phyloP scores from a whole-genome alignment of 2,329 filamentous ascomycete species.

The Aspergillus unguis region DNA sequence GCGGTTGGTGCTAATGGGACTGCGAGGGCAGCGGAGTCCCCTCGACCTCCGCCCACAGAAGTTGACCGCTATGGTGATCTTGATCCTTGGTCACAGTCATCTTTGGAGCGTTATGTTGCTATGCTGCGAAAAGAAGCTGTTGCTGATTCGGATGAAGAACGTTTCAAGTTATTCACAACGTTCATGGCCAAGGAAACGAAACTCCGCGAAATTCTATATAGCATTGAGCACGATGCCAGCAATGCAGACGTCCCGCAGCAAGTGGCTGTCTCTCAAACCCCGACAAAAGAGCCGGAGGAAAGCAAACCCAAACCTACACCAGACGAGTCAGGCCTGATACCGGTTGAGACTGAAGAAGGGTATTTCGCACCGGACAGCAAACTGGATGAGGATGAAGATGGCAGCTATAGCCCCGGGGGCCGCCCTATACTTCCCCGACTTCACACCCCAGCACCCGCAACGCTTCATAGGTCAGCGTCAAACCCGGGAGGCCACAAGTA shows the following conservation, averaged over 20 bases:
- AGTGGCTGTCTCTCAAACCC: conserved; percentile 7
- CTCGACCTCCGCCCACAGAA: conserved; percentile 16
- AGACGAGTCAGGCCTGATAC: conserved; percentile 34
- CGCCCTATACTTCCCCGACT: conserved; percentile 44
- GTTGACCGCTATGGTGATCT: conserved; percentile 51
- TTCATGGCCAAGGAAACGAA: conserved; percentile 50
- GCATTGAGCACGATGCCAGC: conserved; percentile 43
- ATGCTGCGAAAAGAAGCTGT: conserved; percentile 54
- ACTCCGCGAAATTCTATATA: conserved; percentile 48
- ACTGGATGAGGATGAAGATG: conserved; percentile 25
- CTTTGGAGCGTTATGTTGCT: conserved; percentile 52
- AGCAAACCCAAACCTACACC: conserved; percentile 10
- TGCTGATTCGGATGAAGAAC: conserved; percentile 48
- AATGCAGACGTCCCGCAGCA: conserved; percentile 12
- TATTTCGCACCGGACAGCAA: conserved; percentile 8
- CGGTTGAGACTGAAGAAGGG: conserved; percentile 28
- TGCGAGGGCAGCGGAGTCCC: conserved; percentile 5
- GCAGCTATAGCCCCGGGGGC: conserved; percentile 53
- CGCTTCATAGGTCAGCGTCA: conserved; percentile 27
- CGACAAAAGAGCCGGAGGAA: conserved; percentile 11
- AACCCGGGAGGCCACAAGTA: conserved; percentile 19
- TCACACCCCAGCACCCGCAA: conserved; percentile 17
- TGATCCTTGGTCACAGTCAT: conserved; percentile 57
- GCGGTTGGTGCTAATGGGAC: conserved; percentile 1
- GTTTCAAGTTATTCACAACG: conserved; percentile 52